Base-by-base conservation (phyloP, 768 basidiomycete genomes). In the Panaeolus cyanescens region DNA sequence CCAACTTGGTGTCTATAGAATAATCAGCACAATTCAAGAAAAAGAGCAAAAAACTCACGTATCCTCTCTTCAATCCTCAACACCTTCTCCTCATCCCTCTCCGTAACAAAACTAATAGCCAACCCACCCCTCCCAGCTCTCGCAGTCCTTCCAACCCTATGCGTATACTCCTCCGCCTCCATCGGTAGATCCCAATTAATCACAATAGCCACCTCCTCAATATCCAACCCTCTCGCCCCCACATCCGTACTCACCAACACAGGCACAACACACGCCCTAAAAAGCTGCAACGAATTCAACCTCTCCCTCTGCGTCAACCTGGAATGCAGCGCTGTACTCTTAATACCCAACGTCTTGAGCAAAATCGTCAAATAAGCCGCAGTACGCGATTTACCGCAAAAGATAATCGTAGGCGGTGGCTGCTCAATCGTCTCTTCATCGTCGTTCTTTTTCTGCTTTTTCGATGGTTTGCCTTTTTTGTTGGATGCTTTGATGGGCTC, bases 131-230 rank as follows among this genome's bases (percentile, higher is more conserved):
- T 83, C 5, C 97, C 97, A 10, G 90, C 92, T 67, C 95, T 88
- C 31, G 95, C 95, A 22, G 95, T 98, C 70, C 95, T 77, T 42
- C 95, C 95, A 1, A 99, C 97, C 20, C 97, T 85, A 77, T 99
- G 97, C 1, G 94, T 92, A 70, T 99, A 99, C 72, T 96, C 96
- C 73, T 96, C 96, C 5, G 93, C 83, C 70, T 90, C 88, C 12
- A 83, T 80, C 13, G 97, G 97, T 64, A 98, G 79, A 73, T 99
- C 96, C 95, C 96, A 99, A 65, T 99, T 99, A 60, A 99, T 82
- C 19, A 99, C 94, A 80, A 98, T 87, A 10, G 92, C 95, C 10
- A 99, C 96, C 66, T 96, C 93, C 62, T 94, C 94, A 59, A 99
- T 96, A 76, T 99, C 97, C 61, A 99, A 76, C 31, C 97, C 97